phyloP scores from a whole-genome alignment of 345 rosid species.

The Cochlearia excelsa region DNA sequence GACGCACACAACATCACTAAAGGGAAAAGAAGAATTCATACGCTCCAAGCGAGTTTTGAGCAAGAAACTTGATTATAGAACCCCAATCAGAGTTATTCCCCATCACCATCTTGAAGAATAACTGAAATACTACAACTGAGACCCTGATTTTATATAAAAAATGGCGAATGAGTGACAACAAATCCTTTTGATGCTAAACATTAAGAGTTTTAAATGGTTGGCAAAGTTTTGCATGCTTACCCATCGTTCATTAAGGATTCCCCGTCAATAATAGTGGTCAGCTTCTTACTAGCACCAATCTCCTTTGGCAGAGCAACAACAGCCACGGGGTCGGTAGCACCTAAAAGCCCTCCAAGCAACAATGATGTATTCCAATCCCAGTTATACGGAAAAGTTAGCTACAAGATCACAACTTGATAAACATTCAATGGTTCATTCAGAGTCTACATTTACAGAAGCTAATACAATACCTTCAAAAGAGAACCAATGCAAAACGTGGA shows the following conservation, averaged over 20 bases:
- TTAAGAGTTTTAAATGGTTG: not conserved
- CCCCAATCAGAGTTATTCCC: constrained; percentile 56
- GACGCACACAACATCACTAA: not conserved
- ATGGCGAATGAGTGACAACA: not conserved
- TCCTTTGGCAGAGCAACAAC: constrained; percentile 89
- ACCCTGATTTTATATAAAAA: constrained; percentile 49
- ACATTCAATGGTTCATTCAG: not conserved
- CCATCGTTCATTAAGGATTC: constrained; percentile 99
- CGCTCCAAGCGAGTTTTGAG: constrained; percentile 81
- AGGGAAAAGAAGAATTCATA: constrained; percentile 40
- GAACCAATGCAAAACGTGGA: constrained; percentile 81
- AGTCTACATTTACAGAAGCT: not conserved
- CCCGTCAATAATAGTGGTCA: constrained; percentile 89
- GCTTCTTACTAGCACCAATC: constrained; percentile 90
- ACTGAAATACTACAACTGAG: constrained; percentile 86
- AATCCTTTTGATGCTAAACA: constrained; percentile 9
- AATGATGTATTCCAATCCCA: constrained; percentile 92
- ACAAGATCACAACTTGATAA: constrained; percentile 30
- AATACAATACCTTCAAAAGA: constrained; percentile 60
- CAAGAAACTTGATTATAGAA: constrained; percentile 61
- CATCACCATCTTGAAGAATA: constrained; percentile 76
- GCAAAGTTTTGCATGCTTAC: constrained; percentile 37
- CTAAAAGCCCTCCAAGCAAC: constrained; percentile 89
- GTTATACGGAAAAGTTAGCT: constrained; percentile 78
- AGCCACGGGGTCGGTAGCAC: constrained; percentile 98